phyloP scores from a whole-genome alignment of 495 filamentous ascomycete genomes.

The Neurospora sp. region DNA sequence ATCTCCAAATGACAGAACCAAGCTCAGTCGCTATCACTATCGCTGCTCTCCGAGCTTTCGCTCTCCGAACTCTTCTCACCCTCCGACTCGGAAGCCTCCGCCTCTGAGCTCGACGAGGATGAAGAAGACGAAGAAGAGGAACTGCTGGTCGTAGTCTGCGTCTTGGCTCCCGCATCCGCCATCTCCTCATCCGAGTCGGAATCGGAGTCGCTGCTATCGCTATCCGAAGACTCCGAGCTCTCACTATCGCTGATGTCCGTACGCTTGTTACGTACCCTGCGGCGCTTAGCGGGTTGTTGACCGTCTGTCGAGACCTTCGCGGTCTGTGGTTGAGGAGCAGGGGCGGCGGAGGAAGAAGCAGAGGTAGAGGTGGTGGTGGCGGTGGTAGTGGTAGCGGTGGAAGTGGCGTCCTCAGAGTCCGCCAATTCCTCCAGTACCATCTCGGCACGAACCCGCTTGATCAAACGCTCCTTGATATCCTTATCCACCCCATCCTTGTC shows the following conservation, averaged over 20 bases:
- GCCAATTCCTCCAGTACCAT: conserved; percentile 35
- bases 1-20: neutral
- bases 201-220: conserved; percentile 17
- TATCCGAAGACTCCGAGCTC: conserved; percentile 10
- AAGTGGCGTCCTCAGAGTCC: conserved; percentile 26
- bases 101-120: conserved; percentile 10
- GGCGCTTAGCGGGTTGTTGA: conserved; percentile 38
- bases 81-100: conserved; percentile 4
- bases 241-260: conserved; percentile 29
- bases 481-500: conserved; percentile 13
- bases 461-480: conserved; percentile 33
- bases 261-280: conserved; percentile 43
- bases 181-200: conserved; percentile 1
- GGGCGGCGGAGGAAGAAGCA: conserved; percentile 14
- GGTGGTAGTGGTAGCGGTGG: conserved; percentile 9
- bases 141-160: conserved; percentile 14
- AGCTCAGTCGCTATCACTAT: conserved; percentile 4
- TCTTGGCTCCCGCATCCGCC: conserved; percentile 2
- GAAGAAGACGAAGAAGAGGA: conserved; percentile 25
- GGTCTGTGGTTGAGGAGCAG: conserved; percentile 2
- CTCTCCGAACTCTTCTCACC: conserved; percentile 11
- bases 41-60: conserved; percentile 2
- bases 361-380: conserved; percentile 18
- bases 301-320: conserved; percentile 25
- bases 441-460: conserved; percentile 42